Evolutionary conservation across 164 flowering plant species (phyloP).

Genomic region (Echeveria elegans): DNA sequence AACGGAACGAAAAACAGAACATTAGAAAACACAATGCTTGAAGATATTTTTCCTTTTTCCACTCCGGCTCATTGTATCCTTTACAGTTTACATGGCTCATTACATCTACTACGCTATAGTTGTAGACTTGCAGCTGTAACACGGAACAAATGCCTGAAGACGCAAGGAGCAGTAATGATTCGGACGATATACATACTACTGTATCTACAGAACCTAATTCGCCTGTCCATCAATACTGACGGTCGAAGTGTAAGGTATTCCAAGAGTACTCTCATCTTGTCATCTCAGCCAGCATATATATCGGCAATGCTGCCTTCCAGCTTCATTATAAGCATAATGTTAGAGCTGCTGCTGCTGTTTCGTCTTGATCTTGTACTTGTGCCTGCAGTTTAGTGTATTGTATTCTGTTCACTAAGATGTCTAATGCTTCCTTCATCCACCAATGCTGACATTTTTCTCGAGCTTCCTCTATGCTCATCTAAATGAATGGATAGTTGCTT

Average conservation of each 20-base stretch:
- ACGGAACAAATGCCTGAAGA: neutral
- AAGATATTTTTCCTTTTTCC: too few relatives aligned
- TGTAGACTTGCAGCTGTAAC: neutral
- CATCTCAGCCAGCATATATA: too few relatives aligned
- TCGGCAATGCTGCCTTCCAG: neutral
- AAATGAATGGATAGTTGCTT: constrained; percentile 6
- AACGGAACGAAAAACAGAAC: too few relatives aligned
- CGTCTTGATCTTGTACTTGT: neutral
- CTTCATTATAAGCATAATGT: neutral
- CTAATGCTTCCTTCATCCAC: constrained; percentile 62
- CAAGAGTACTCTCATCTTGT: neutral
- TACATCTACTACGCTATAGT: neutral
- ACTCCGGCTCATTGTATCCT: too few relatives aligned
- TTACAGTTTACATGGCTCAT: neutral
- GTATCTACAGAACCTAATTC: neutral
- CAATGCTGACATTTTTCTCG: constrained; percentile 32
- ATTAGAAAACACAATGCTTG: too few relatives aligned
- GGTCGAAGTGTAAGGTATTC: neutral
- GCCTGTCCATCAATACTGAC: neutral
- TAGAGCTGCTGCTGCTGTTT: too few relatives aligned
- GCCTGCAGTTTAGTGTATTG: constrained; percentile 4
- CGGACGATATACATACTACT: neutral
- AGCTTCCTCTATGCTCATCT: constrained; percentile 45
- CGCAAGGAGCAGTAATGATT: neutral
- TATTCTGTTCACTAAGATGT: constrained; percentile 27